Base-by-base conservation (phyloP, 2,329 filamentous ascomycete genomes). In the Monosporascus sp. region DNA sequence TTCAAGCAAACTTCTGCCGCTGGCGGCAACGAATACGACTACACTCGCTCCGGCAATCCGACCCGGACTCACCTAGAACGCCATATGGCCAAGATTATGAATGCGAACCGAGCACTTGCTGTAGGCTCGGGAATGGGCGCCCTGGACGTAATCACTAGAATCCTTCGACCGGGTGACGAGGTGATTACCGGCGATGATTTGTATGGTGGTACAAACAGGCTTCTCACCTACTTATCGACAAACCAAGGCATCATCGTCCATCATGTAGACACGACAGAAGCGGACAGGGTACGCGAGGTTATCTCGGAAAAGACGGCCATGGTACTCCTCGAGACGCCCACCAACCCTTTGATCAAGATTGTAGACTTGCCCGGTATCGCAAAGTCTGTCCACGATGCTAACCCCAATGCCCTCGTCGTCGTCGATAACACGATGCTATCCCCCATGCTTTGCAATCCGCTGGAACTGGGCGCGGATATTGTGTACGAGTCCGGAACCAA, bases 381-480 rank as follows among this genome's bases (percentile, higher is more conserved):
- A 16, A 78, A 80, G 40, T 76, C 87, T 20, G 83, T 88, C 0
- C 94, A 97, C 70, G 84, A 86, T 38, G 83, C 82, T 49, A 96
- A 94, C 71, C 77, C 87, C 7, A 83, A 83, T 57, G 88, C 90
- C 26, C 77, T 97, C 41, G 91, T 99, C 17, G 85, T 92, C 2
- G 94, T 97, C 26, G 94, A 99, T 74, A 99, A 99, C 77, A 99
- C 94, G 54, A 99, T 99, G 94, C 86, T 99, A 61, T 97, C 92
- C 2, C 94, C 94, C 11, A 87, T 97, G 77, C 85, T 99, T 7
- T 87, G 87, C 66, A 97, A 96, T 74, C 94, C 94, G 6, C 83
- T 99, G 19, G 93, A 97, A 56, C 81, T 97, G 27, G 94, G 95
- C 53, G 92, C 93, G 17, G 94, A 99, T 66, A 88, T 99, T 61